A percentile compares a stretch with the other conserved stretches of the same genome.
Evolutionary conservation across 306 rosid genomes (phyloP).

Genomic region (Inga leiocalycina): DNA sequence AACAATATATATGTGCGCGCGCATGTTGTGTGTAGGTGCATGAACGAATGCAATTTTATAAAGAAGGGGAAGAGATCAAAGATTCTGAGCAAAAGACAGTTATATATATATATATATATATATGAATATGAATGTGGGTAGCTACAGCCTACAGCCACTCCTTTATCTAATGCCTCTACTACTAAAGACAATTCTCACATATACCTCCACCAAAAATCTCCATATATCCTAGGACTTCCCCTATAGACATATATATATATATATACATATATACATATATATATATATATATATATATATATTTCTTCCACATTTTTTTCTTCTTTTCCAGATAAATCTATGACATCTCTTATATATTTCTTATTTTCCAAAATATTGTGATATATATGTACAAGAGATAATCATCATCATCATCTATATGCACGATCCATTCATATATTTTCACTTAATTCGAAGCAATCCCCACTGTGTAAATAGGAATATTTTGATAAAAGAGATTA

Average conservation of each 20-base stretch:
- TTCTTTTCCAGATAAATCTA: not conserved
- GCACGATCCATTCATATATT: not conserved
- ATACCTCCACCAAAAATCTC: not conserved
- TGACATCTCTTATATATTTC: not conserved
- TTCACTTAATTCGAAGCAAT: not conserved
- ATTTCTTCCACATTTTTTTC: not conserved
- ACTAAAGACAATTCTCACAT: not conserved
- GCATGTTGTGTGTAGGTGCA: not conserved
- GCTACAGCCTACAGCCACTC: not conserved
- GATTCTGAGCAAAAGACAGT: not conserved
- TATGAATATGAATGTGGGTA: not conserved
- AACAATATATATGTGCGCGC: too few species aligned
- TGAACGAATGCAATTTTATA: not conserved
- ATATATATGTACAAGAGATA: not conserved
- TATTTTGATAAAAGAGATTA: not conserved
- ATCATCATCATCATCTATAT: not conserved
- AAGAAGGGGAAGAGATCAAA: not conserved
- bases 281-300: not conserved
- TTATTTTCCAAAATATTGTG: not conserved
- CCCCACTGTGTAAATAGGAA: not conserved
- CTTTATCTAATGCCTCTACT: not conserved
- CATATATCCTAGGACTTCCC: not conserved
- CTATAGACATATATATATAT: too few species aligned
- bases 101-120: not conserved
- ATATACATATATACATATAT: not conserved